Evolutionary conservation across 2,329 filamentous ascomycete genomes (phyloP).

Genomic region (Paecilomyces sp.): DNA sequence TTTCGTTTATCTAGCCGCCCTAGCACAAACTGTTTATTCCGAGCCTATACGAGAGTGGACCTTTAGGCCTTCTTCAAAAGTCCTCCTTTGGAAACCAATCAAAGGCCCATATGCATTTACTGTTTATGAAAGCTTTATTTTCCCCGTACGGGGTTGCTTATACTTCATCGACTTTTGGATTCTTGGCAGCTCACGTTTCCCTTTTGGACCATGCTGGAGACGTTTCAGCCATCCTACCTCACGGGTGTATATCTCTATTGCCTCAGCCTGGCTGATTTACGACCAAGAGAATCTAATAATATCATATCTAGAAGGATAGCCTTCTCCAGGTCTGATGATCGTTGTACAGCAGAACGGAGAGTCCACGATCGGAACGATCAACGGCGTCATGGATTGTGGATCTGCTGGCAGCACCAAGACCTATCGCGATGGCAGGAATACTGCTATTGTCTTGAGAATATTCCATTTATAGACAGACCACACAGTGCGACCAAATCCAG

Average conservation of each 20-base stretch:
- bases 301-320: background rate
- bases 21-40: background rate
- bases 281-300: background rate
- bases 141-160: background rate
- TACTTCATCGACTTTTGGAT: background rate
- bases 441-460: background rate
- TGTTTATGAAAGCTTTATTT: background rate
- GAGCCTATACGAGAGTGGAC: background rate
- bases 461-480: background rate
- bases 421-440: background rate
- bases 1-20: background rate
- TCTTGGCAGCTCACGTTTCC: background rate
- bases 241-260: background rate
- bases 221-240: too few species aligned
- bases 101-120: background rate
- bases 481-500: background rate
- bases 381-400: background rate
- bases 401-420: background rate
- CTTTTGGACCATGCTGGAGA: too few species aligned
- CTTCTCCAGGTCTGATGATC: background rate
- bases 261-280: background rate
- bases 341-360: background rate
- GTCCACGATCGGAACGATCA: background rate
- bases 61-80: background rate
- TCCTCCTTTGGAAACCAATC: background rate